Percentiles rank a stretch among this genome's conserved stretches.
phyloP scores from a whole-genome alignment of 2,329 filamentous ascomycete species.

The Cercospora sp. region DNA sequence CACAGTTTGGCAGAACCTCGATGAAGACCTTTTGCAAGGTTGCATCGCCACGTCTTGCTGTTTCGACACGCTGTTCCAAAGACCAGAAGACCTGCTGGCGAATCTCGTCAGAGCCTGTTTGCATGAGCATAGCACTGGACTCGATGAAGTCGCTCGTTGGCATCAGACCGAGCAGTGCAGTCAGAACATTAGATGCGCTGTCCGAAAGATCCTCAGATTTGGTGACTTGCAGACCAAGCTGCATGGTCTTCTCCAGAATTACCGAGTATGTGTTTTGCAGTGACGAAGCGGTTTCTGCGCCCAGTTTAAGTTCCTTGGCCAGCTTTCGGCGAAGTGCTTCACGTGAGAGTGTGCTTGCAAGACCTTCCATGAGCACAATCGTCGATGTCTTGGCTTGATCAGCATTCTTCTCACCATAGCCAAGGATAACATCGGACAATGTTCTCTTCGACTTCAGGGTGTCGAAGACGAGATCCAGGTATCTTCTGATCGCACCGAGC shows the following conservation, averaged over 20 bases:
- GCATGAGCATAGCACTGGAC: slow-evolving; percentile 78
- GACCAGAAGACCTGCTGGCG: slow-evolving; percentile 78
- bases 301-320: slow-evolving; percentile 30
- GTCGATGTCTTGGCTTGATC: slow-evolving; percentile 36
- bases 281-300: slow-evolving; percentile 22
- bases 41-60: slow-evolving; percentile 68
- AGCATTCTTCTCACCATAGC: slow-evolving; percentile 52
- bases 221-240: slow-evolving; percentile 65
- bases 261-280: slow-evolving; percentile 35
- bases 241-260: slow-evolving; percentile 45
- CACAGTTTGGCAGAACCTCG: slow-evolving; percentile 44
- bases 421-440: slow-evolving; percentile 71
- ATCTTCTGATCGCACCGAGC: slow-evolving; percentile 69
- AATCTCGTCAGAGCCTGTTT: slow-evolving; percentile 68
- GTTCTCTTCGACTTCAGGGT: slow-evolving; percentile 72
- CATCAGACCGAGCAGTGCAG: slow-evolving; percentile 77
- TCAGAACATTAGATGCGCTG: slow-evolving; percentile 66
- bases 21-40: slow-evolving; percentile 69
- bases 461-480: slow-evolving; percentile 73
- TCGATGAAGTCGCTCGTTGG: slow-evolving; percentile 88
- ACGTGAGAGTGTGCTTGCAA: slow-evolving; percentile 40
- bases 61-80: slow-evolving; percentile 74
- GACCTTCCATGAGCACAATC: slow-evolving; percentile 43
- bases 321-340: slow-evolving; percentile 31
- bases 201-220: slow-evolving; percentile 38